Conservation (phyloP, 805 yeast species). For the Hanseniaspora guilliermondii region DNA sequence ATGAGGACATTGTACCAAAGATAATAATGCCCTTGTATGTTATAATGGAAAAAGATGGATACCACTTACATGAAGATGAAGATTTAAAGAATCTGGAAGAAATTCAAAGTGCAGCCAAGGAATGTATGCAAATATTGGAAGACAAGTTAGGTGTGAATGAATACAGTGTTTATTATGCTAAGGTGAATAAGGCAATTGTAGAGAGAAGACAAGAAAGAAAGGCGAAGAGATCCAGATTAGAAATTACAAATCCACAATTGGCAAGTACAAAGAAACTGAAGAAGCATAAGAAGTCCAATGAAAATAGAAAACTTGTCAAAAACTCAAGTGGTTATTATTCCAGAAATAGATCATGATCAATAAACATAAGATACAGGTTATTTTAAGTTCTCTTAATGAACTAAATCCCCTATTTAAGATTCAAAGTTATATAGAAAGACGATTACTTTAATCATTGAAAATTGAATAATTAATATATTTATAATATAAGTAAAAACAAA, state of each 20-base stretch:
- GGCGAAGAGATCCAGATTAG: slow-evolving; percentile 61
- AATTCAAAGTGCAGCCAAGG: slow-evolving; percentile 41
- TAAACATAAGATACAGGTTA: no score
- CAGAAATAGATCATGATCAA: slow-evolving; percentile 26
- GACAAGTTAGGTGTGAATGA: slow-evolving; percentile 57
- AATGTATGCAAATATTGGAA: slow-evolving; percentile 57
- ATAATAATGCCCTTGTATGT: slow-evolving; percentile 44
- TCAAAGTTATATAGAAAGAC: no score
- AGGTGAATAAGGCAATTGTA: slow-evolving; percentile 48
- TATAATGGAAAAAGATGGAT: slow-evolving; percentile 32
- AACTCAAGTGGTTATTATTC: slow-evolving; percentile 69
- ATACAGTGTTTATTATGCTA: slow-evolving; percentile 48
- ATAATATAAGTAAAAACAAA: no score
- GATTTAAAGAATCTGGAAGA: slow-evolving; percentile 37
- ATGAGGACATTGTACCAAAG: slow-evolving; percentile 18
- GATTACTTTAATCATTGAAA: no score
- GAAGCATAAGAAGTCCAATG: slow-evolving; percentile 64
- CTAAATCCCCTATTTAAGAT: no score
- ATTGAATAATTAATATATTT: no score
- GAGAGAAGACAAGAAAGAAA: slow-evolving; percentile 63
- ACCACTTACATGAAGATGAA: slow-evolving; percentile 12
- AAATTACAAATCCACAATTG: slow-evolving; percentile 64
- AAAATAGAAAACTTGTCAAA: slow-evolving; percentile 59
- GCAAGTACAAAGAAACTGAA: slow-evolving; percentile 68
- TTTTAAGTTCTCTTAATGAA: no score